Percentiles rank a stretch among this genome's conserved stretches.
phyloP scores from a whole-genome alignment of 1,284 basidiomycete species.

The Vanrija sp. region DNA sequence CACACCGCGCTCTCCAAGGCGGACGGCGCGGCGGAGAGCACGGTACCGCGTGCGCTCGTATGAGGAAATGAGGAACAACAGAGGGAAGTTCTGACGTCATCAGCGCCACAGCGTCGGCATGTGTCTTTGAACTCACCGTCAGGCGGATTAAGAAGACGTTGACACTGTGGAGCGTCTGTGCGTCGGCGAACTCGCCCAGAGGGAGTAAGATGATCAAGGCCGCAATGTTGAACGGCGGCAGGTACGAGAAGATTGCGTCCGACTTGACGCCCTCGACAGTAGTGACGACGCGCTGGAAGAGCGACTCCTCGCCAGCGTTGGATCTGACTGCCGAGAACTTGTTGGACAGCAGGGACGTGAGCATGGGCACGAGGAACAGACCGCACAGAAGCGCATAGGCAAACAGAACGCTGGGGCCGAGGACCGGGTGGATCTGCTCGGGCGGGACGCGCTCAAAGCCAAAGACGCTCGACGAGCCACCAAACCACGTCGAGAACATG shows the following conservation, averaged over 20 bases:
- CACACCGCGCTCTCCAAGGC: conserved; percentile 21
- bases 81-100: conserved; percentile 60
- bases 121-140: conserved; percentile 49
- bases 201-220: conserved; percentile 75
- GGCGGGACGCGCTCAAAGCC: conserved; percentile 22
- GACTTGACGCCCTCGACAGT: conserved; percentile 88
- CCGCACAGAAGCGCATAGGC: conserved; percentile 61
- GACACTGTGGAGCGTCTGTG: conserved; percentile 67
- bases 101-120: conserved; percentile 44
- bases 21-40: conserved; percentile 20
- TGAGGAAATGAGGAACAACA: conserved; percentile 68
- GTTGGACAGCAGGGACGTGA: conserved; percentile 81
- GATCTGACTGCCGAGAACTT: conserved; percentile 75
- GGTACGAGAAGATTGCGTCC: conserved; percentile 84
- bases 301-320: conserved; percentile 79
- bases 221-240: conserved; percentile 60
- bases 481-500: conserved; percentile 48
- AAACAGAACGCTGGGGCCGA: conserved; percentile 77
- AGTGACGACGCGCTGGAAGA: conserved; percentile 80
- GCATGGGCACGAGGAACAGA: conserved; percentile 56
- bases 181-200: conserved; percentile 65
- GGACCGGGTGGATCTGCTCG: conserved; percentile 65
- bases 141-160: conserved; percentile 79
- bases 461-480: conserved; percentile 37
- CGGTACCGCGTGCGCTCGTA: conserved; percentile 64